Evolutionary conservation across 2,329 filamentous ascomycete species (phyloP), one percentile per base, ranked within the genome.

Genomic region (Pyricularia sp.): DNA sequence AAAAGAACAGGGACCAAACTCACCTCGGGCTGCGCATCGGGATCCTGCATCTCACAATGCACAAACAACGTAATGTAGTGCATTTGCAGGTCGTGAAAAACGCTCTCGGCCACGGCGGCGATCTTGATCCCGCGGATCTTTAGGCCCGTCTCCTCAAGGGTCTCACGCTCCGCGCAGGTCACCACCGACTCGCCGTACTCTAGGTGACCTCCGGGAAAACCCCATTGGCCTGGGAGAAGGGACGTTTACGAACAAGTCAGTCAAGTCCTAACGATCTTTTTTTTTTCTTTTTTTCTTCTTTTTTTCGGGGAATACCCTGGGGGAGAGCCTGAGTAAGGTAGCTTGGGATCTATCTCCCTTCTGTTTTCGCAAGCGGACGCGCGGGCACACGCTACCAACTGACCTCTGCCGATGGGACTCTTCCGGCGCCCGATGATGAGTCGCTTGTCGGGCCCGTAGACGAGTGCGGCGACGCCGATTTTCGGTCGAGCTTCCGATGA

Each of bases 21-120:
- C 70, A 90, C 89, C 81, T 83, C 69, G 0, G 90, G 85, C 71
- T 85, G 76, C 30, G 82, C 81, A 0, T 74, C 71, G 20, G 82
- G 79, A 30, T 86, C 82, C 0, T 78, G 74, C 72, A 86, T 79
- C 64, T 77, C 78, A 61, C 85, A 87, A 0, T 80, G 79, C 71
- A 92, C 85, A 72, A 92, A 93, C 2, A 93, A 76, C 0, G 92
- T 94, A 67, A 93, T 82, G 74, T 94, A 94, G 75, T 94, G 91
- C 77, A 89, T 92, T 0, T 78, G 78, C n/a, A 84, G 82, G 0
- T 75, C 74, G 1, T 77, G 74, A 75, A 93, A 91, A 0, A 91
- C 75, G 73, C 89, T 87, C 74, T 93, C 92, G 5, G 89, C 92
- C 0, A 87, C 84, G 0, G 84, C 86, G 0, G 89, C 72, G 58